Base-by-base conservation (phyloP, 2,329 filamentous ascomycete genomes). In the Penicillium concentricum region DNA sequence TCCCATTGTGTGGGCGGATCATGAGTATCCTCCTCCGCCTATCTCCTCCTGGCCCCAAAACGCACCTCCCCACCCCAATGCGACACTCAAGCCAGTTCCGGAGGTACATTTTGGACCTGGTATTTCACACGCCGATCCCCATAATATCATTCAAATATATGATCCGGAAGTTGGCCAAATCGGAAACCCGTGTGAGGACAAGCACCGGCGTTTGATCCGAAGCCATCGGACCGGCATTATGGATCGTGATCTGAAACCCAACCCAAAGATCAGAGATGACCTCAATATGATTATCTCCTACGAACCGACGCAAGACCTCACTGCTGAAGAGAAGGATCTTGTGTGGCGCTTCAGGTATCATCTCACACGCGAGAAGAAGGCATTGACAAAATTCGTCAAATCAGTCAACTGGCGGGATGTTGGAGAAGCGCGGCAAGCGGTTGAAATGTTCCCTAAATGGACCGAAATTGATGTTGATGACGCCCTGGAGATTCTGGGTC, bases 291-390 rank as follows among this genome's bases (percentile, higher is more conserved):
- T 99, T 63, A 87, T 97, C 79, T 88, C 89, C 2, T 97, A 97
- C 69, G 92, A 93, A 7, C 94, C 94, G 3, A 96, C 93, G 0
- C 92, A 97, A 61, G 84, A 90, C 46, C 81, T 99, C 24, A 91
- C 87, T 1, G 85, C 91, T 0, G 92, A 97, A 71, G 94, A 99
- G 74, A 95, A 96, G 70, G 94, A 99, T 73, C 82, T 97, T 50
- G 86, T 99, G 20, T 99, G 95, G 95, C 94, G 95, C 67, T 99
- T 97, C 77, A 84, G 94, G 57, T 96, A 97, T 73, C 93, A 97
- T 72, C 77, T 99, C 22, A 94, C 92, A 1, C 84, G 92, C 56
- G 92, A 99, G 72, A 99, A 99, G 74, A 82, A 89, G 67, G 90
- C 93, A 2, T 80, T 97, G 56, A 99, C 93, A 34, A 99, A 99